These are phyloP conservation scores for Sporothrix schenckii DNA, from an alignment of 2,329 filamentous ascomycete species.

Conservation along the genomic window DNA sequence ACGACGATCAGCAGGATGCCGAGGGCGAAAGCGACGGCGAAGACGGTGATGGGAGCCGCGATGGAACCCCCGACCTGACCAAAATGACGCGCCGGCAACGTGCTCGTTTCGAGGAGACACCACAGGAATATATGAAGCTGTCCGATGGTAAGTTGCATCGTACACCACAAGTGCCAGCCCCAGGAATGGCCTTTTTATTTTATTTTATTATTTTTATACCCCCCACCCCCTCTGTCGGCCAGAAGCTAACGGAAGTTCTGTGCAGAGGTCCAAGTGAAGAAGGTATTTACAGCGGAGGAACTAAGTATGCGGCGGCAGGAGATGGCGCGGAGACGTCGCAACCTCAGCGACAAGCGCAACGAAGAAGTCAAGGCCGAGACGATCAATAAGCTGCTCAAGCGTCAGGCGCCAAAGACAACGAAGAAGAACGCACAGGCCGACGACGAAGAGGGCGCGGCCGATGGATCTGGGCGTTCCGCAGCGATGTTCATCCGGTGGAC, in stretches of 20 bases:
- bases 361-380: slow-evolving; percentile 80
- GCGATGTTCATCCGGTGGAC: slow-evolving; percentile 71
- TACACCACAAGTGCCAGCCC: not conserved
- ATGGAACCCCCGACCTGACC: slow-evolving; percentile 57
- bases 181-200: not conserved
- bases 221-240: not conserved
- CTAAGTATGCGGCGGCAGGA: slow-evolving; percentile 64
- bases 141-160: slow-evolving; percentile 56
- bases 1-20: slow-evolving; percentile 46
- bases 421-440: slow-evolving; percentile 58
- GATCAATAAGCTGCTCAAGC: slow-evolving; percentile 86
- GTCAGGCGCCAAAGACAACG: slow-evolving; percentile 73
- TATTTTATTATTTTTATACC: not conserved
- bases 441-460: slow-evolving; percentile 50
- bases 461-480: slow-evolving; percentile 42
- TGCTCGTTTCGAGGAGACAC: slow-evolving; percentile 59
- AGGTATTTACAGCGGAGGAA: slow-evolving; percentile 64
- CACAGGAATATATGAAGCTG: slow-evolving; percentile 61
- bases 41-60: slow-evolving; percentile 51
- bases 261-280: slow-evolving; percentile 65
- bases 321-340: slow-evolving; percentile 63
- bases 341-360: slow-evolving; percentile 66
- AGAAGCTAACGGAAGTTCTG: not conserved
- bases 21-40: slow-evolving; percentile 48
- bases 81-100: slow-evolving; percentile 65